Percentiles rank a stretch among this genome's conserved stretches.
Evolutionary conservation across 345 rosid genomes (phyloP).

Genomic region (Brassica rapa): DNA sequence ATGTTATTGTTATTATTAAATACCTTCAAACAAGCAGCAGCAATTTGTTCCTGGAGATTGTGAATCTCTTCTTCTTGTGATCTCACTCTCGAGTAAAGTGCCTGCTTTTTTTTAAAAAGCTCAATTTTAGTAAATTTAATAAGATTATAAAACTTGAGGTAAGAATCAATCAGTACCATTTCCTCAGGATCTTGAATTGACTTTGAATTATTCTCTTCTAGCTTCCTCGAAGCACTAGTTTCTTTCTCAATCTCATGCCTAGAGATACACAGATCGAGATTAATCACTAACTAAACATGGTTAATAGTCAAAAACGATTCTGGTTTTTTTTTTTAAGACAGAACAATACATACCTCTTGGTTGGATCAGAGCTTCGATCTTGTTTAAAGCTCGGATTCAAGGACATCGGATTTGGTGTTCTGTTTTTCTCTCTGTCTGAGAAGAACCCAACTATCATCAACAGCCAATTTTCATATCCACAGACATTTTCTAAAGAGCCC

Average conservation of each 20-base stretch:
- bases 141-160: neutral
- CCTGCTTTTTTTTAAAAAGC: conserved; percentile 45
- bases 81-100: conserved; percentile 55
- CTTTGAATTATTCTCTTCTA: conserved; percentile 45
- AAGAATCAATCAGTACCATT: conserved; percentile 50
- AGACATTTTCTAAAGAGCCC: neutral
- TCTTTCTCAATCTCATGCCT: conserved; percentile 48
- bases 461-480: conserved; percentile 7
- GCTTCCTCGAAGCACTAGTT: conserved; percentile 45
- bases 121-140: conserved; percentile 14
- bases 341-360: conserved; percentile 26
- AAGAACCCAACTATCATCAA: neutral
- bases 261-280: conserved; percentile 20
- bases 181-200: conserved; percentile 60
- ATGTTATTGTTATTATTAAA: neutral
- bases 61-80: conserved; percentile 78
- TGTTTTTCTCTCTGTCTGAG: neutral
- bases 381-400: conserved; percentile 27
- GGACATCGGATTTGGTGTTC: conserved; percentile 15
- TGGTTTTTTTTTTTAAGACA: neutral
- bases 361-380: conserved; percentile 26
- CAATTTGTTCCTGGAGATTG: conserved; percentile 74
- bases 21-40: conserved; percentile 74
- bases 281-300: conserved; percentile 20
- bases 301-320: neutral